phyloP scores from a whole-genome alignment of 2,329 filamentous ascomycete species.

The Penicillium crustosum region DNA sequence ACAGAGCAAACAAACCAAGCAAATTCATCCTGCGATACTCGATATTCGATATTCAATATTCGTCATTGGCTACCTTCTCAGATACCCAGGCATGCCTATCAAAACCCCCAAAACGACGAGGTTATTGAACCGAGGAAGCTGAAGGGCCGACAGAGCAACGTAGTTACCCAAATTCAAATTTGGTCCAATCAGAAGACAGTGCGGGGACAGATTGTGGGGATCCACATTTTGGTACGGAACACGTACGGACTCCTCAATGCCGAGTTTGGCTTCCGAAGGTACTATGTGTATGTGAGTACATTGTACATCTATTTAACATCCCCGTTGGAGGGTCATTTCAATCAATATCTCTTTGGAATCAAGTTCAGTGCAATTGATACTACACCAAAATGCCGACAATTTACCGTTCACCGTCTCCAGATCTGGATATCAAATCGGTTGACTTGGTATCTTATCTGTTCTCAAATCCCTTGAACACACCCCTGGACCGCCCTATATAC shows the following conservation, averaged over 20 bases:
- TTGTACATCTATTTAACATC: neutral
- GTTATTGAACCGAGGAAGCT: neutral
- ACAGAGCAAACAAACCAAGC: neutral
- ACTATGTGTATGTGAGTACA: neutral
- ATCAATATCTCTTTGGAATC: neutral
- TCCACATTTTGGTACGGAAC: neutral
- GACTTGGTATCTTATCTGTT: constrained; percentile 23
- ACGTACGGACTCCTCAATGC: neutral
- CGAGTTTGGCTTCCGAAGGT: neutral
- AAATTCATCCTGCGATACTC: too few relatives aligned
- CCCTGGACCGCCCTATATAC: constrained; percentile 14
- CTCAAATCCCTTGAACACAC: constrained; percentile 21
- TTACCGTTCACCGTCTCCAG: constrained; percentile 19
- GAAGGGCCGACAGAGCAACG: neutral
- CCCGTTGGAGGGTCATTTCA: too few relatives aligned
- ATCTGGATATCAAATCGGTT: constrained; percentile 18
- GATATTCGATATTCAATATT: too few relatives aligned
- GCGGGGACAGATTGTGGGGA: neutral
- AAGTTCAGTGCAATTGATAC: neutral
- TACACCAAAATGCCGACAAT: constrained; percentile 15
- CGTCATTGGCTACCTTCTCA: neutral
- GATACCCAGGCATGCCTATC: neutral
- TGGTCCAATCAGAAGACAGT: neutral
- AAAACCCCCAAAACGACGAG: neutral
- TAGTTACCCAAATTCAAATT: neutral